Evolutionary conservation across 768 basidiomycete genomes (phyloP), one percentile per base, ranked within the genome.

Genomic region (Tricholoma saponaceum): DNA sequence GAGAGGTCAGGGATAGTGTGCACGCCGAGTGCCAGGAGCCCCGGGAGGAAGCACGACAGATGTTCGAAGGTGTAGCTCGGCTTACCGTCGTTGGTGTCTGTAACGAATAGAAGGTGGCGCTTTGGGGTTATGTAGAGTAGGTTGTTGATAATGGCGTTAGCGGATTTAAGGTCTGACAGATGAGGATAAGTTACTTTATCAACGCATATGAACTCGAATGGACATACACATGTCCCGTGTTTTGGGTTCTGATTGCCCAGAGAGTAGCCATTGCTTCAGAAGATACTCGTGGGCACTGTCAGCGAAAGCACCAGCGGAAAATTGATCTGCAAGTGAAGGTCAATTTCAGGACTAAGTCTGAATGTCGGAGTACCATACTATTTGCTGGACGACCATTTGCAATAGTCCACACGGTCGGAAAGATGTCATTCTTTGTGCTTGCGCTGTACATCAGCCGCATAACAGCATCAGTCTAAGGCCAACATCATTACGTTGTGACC

Each of bases 221-320:
- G 37, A 35, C 82, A 46, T 65, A 88, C 86, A 89, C 64, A 85
- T 75, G 58, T 84, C 80, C 8, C 80, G 74, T 23, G 74, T 76
- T 35, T 74, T 75, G 59, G 68, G 73, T 61, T 88, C 87, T 1
- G 76, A 74, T 54, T 76, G 74, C 12, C 75, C 81, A 2, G 81
- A 81, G 39, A 87, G 71, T 16, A 89, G 70, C 72, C 82, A 89
- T 57, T 85, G 84, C 62, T 89, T 89, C 47, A 89, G 77, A 28
- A 84, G 76, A 66, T 88, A 89, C 65, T 88, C 86, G 54, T 89
- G 85, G 16, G 77, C 84, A 60, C 86, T 87, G 62, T 88, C 87
- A 1, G 84, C 81, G 22, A 69, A 76, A 3, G 78, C 84, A 16
- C 83, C 86, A 13, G 85, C 79, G 5, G 83, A 78, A 22, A 81